Evolutionary conservation across 1,139 yeast species (phyloP).

Genomic region (Kodamaea sp.): DNA sequence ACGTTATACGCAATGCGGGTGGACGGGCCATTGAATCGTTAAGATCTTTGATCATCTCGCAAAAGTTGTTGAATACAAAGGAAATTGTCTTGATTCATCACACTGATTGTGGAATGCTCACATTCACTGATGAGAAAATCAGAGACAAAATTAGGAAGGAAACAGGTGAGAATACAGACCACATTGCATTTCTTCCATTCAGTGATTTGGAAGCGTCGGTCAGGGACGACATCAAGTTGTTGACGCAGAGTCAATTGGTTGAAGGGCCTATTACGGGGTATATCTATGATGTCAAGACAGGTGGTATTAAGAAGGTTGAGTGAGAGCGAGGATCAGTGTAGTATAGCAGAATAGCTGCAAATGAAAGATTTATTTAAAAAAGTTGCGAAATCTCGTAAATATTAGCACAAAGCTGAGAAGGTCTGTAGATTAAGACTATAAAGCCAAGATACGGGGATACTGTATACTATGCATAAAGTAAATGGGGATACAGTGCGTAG

Average conservation of each 20-base stretch:
- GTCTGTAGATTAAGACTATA: too few species aligned
- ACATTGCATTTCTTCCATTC: slow-evolving; percentile 33
- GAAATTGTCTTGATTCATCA: slow-evolving; percentile 41
- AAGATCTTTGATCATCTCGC: slow-evolving; percentile 38
- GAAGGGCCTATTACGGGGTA: slow-evolving; percentile 35
- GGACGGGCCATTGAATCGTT: slow-evolving; percentile 42
- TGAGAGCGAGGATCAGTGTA: not conserved
- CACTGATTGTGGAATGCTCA: slow-evolving; percentile 44
- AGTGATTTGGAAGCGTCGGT: slow-evolving; percentile 31
- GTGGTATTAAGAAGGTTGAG: slow-evolving; percentile 22
- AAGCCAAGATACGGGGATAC: too few species aligned
- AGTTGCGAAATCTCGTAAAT: not conserved
- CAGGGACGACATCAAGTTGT: slow-evolving; percentile 30
- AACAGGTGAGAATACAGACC: slow-evolving; percentile 27
- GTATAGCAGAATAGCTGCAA: not conserved
- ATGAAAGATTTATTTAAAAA: not conserved
- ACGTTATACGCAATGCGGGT: slow-evolving; percentile 45
- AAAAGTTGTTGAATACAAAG: slow-evolving; percentile 31
- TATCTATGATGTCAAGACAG: slow-evolving; percentile 37
- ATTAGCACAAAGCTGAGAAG: not conserved
- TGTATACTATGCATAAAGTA: too few species aligned
- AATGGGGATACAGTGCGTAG: too few species aligned
- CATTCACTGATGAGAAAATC: slow-evolving; percentile 30
- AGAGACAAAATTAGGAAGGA: slow-evolving; percentile 25
- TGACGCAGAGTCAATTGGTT: slow-evolving; percentile 19